Base-by-base conservation (phyloP, 176 grass and related monocot genomes). In the Rhipidocladum racemiflorum region DNA sequence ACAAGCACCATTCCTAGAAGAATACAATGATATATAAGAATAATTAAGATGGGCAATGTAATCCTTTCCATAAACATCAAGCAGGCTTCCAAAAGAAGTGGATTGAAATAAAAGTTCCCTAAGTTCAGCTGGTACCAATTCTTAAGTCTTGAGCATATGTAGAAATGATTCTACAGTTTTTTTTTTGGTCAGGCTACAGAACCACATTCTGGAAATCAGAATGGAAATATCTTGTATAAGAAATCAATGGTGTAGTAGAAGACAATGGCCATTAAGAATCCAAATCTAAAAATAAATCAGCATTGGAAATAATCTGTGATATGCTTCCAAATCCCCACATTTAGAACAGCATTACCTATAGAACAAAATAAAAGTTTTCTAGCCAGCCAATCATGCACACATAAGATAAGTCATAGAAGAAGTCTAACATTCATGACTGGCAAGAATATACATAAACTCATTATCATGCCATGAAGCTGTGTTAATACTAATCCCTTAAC, bases 21-120 rank as follows among this genome's bases (percentile, higher is more conserved):
- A 18, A 61, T 53, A 50, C 28, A 68, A 12, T 28, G 0, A 42
- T 2, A 82, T 43, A 44, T 4, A 87, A 9, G 71, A 70, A 34
- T 45, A 83, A 27, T 40, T 55, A 71, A 53, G 4, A 20, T 11
- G 21, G 35, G 30, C 45, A 55, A 27, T 9, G 0, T 13, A 77
- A 59, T 73, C 21, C 0, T 81, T 81, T 11, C 48, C 20, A 15
- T n/a, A 28, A 35, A 85, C 43, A 71, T n/a, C 81, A 76, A 81
- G 65, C 38, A 88, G 10, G 29, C 32, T 65, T 40, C 29, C 3
- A 54, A 20, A 65, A 65, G 4, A 72, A 72, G 7, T 55, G 67
- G 8, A 56, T 75, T 40, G 50, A 57, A 75, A 18, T 61, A 20
- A 7, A 17, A 39, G 13, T 38, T 56, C 21, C 24, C 14, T 46